These are phyloP conservation scores for Symbiotaphrina buchneri DNA, from an alignment of 495 filamentous ascomycete genomes.

Conservation along the genomic window DNA sequence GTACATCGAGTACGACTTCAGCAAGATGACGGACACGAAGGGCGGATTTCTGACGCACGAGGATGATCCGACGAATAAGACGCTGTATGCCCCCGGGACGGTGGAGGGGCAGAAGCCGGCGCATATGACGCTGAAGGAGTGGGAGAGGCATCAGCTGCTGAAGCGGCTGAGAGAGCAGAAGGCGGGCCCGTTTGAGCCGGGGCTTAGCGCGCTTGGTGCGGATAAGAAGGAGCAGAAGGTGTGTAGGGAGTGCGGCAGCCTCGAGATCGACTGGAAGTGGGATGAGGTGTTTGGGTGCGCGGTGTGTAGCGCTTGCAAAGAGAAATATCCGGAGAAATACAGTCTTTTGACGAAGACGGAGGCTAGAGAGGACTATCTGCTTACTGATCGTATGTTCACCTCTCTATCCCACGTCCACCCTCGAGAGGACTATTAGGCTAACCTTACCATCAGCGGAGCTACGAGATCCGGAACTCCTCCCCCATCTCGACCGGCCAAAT, in stretches of 20 bases:
- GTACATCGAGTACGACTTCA: constrained; percentile 93
- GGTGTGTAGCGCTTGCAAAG: constrained; percentile 63
- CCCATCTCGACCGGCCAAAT: constrained; percentile 74
- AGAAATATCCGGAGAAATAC: constrained; percentile 77
- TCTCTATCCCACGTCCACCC: not conserved
- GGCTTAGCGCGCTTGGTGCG: constrained; percentile 42
- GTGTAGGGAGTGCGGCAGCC: constrained; percentile 59
- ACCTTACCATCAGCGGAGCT: constrained; percentile 41
- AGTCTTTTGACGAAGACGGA: constrained; percentile 91
- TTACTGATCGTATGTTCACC: constrained; percentile 60
- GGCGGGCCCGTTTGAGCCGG: constrained; percentile 69
- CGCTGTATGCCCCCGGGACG: constrained; percentile 31
- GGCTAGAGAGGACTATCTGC: constrained; percentile 77
- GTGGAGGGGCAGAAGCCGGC: constrained; percentile 62
- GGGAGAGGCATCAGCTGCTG: constrained; percentile 62
- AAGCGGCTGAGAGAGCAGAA: constrained; percentile 45
- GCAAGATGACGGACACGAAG: constrained; percentile 93
- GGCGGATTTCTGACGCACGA: constrained; percentile 74
- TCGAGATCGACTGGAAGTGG: constrained; percentile 93
- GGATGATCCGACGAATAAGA: constrained; percentile 78
- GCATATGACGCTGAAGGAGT: constrained; percentile 81
- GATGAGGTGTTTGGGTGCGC: constrained; percentile 50
- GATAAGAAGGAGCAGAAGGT: constrained; percentile 37
- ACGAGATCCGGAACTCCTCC: constrained; percentile 63
- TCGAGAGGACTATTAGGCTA: not conserved